phyloP scores from a whole-genome alignment of 805 yeast genomes.

The Starmerella etchellsii region DNA sequence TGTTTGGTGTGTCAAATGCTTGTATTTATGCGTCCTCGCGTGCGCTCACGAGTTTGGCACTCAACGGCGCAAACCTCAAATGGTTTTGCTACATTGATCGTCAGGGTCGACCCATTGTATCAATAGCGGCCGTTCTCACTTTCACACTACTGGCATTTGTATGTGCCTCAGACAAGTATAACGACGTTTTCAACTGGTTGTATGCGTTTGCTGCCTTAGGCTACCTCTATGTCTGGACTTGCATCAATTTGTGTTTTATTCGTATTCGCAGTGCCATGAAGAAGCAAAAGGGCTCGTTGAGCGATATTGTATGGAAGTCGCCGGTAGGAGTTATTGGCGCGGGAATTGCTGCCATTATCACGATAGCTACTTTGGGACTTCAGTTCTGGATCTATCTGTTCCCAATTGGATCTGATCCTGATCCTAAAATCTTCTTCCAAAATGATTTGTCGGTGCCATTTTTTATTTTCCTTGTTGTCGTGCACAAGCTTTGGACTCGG shows the following conservation, averaged over 20 bases:
- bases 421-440: conserved; percentile 24
- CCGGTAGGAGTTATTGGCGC: conserved; percentile 63
- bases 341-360: conserved; percentile 43
- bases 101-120: conserved; percentile 62
- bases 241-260: conserved; percentile 13
- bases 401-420: conserved; percentile 38
- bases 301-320: conserved; percentile 54
- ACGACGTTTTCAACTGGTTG: conserved; percentile 21
- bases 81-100: conserved; percentile 57
- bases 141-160: conserved; percentile 47
- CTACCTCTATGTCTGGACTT: conserved; percentile 20
- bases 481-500: conserved; percentile 22
- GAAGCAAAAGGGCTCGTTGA: conserved; percentile 50
- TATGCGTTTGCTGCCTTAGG: conserved; percentile 20
- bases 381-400: conserved; percentile 77
- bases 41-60: conserved; percentile 51
- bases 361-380: conserved; percentile 48
- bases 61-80: conserved; percentile 48
- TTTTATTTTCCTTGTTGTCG: conserved; percentile 11
- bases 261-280: conserved; percentile 45
- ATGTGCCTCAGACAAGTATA: conserved; percentile 38
- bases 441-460: conserved; percentile 35
- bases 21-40: conserved; percentile 58
- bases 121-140: conserved; percentile 35
- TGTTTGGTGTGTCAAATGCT: conserved; percentile 66